These are phyloP conservation scores for Haplosporangium gracile DNA, from an alignment of 192 early-diverging fungal genomes.

Conservation along the genomic window DNA sequence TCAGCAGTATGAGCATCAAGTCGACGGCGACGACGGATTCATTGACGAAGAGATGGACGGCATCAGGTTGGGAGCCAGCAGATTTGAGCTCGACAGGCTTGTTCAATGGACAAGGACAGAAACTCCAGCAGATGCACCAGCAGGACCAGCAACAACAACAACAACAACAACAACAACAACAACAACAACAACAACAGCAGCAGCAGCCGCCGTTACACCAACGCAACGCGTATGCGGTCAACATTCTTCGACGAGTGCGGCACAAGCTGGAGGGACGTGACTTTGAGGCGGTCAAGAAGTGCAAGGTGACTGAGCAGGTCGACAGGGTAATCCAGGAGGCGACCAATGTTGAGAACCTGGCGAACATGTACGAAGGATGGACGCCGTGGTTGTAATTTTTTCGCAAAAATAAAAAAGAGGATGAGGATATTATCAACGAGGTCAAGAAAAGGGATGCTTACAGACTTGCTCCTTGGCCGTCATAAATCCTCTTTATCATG, in stretches of 20 bases:
- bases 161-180: conserved; percentile 3
- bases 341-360: conserved; percentile 72
- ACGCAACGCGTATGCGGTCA: conserved; percentile 72
- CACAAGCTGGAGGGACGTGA: conserved; percentile 79
- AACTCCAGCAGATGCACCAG: background rate
- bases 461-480: too few species aligned
- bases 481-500: too few species aligned
- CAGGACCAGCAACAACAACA: background rate
- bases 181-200: conserved; percentile 15
- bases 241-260: conserved; percentile 72
- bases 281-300: conserved; percentile 60
- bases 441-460: background rate
- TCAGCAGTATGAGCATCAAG: conserved; percentile 27
- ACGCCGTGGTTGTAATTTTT: conserved; percentile 82
- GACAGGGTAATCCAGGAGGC: conserved; percentile 77
- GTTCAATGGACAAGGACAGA: conserved; percentile 12
- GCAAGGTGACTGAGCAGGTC: conserved; percentile 76
- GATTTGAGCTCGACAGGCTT: conserved; percentile 2
- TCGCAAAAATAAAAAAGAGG: background rate
- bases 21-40: conserved; percentile 23
- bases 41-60: conserved; percentile 6
- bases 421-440: background rate
- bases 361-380: conserved; percentile 93
- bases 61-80: conserved; percentile 9
- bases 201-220: conserved; percentile 37